These are phyloP conservation scores for Cetraspora pellucida DNA, from an alignment of 192 early-diverging fungal species.

Conservation along the genomic window DNA sequence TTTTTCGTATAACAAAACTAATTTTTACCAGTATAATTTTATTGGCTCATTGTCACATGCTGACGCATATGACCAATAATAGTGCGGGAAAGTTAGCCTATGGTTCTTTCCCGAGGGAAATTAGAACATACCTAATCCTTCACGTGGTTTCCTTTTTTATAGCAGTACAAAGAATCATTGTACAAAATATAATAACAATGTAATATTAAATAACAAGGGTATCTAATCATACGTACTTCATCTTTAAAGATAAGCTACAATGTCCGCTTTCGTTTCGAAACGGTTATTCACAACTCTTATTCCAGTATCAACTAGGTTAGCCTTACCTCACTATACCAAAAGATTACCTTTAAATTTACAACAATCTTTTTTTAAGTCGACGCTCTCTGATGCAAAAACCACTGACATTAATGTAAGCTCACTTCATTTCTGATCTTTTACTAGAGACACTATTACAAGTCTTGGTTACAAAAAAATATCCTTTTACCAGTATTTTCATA, in stretches of 20 bases:
- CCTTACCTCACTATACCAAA: background rate
- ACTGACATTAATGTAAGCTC: conserved; percentile 5
- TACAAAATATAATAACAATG: too few species aligned
- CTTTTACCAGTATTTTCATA: background rate
- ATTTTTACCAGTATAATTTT: too few species aligned
- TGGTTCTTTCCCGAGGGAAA: too few species aligned
- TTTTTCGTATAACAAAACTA: too few species aligned
- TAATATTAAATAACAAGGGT: too few species aligned
- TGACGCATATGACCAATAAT: too few species aligned
- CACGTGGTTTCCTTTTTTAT: too few species aligned
- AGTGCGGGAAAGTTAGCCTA: too few species aligned
- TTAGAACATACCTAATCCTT: too few species aligned
- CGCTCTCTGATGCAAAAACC: background rate
- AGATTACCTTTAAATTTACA: background rate
- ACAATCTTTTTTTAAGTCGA: background rate
- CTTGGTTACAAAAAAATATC: background rate
- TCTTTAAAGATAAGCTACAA: background rate
- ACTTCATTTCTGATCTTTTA: background rate
- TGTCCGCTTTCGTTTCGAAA: background rate
- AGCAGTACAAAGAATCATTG: too few species aligned
- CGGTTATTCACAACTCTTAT: background rate
- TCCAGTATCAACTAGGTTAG: background rate
- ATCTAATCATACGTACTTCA: too few species aligned
- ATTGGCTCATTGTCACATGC: too few species aligned
- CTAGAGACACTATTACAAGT: background rate